These are phyloP conservation scores for Endoconidiophora polonica DNA, from an alignment of 2,329 filamentous ascomycete species.

Conservation along the genomic window DNA sequence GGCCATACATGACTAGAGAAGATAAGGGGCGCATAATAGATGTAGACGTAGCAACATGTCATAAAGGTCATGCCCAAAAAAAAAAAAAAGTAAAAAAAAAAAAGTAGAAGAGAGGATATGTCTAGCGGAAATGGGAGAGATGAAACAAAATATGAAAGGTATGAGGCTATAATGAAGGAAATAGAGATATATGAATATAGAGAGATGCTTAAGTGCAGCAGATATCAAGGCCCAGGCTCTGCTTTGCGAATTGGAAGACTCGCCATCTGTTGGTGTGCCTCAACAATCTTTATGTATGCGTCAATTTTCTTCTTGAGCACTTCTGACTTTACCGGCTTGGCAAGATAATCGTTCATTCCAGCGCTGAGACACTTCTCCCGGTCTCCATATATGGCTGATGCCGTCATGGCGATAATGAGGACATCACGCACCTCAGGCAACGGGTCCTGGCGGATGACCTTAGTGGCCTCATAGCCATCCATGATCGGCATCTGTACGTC, in stretches of 20 bases:
- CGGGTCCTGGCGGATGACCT: conserved; percentile 59
- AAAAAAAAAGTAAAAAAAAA: not conserved
- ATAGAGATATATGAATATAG: not conserved
- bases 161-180: not conserved
- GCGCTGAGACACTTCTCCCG: conserved; percentile 88
- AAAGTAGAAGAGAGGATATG: not conserved
- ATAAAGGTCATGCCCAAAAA: not conserved
- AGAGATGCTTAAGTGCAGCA: not conserved
- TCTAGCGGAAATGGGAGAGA: not conserved
- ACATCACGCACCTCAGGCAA: conserved; percentile 64
- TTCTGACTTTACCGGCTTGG: conserved; percentile 83
- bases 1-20: not conserved
- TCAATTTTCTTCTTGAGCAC: conserved; percentile 71
- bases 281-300: conserved; percentile 30
- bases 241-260: conserved; percentile 14
- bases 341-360: conserved; percentile 95
- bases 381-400: conserved; percentile 84
- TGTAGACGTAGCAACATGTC: not conserved
- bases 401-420: conserved; percentile 95
- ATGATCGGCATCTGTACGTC: conserved; percentile 92
- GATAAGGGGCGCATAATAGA: not conserved
- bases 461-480: conserved; percentile 83
- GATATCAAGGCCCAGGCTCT: not conserved
- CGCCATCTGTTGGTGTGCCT: conserved; percentile 15
- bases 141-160: not conserved